Conservation (phyloP, 176 grass and related monocot species). For the Tillandsia fasciculata region DNA sequence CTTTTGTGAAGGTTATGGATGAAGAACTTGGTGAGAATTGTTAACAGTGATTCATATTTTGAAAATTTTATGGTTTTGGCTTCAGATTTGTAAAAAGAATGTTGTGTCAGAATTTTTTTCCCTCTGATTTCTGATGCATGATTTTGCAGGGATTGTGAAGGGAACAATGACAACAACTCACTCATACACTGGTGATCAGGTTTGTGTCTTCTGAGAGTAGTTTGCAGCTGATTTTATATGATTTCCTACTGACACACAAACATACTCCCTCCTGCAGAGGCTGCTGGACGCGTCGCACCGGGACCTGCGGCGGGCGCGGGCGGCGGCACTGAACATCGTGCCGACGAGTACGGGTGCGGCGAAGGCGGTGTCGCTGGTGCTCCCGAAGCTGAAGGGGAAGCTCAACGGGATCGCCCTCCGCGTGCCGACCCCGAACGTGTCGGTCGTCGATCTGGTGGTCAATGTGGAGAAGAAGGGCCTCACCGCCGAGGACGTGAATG, state of each 20-base stretch:
- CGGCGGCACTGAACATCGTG: conserved; percentile 94
- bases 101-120: not conserved
- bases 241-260: not conserved
- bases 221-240: not conserved
- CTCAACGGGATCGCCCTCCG: conserved; percentile 97
- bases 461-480: conserved; percentile 85
- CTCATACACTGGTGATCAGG: conserved; percentile 97
- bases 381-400: conserved; percentile 91
- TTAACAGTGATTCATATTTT: not conserved
- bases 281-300: conserved; percentile 91
- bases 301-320: conserved; percentile 66
- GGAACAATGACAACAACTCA: conserved; percentile 99
- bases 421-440: conserved; percentile 95
- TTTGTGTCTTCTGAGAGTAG: conserved; percentile 12
- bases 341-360: conserved; percentile 88
- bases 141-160: conserved; percentile 65
- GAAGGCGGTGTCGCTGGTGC: conserved; percentile 88
- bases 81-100: too few species aligned
- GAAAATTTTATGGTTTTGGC: too few species aligned
- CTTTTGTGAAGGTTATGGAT: conserved; percentile 92
- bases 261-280: conserved; percentile 26
- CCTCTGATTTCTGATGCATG: not conserved
- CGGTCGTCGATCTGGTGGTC: conserved; percentile 87
- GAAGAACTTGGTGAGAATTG: conserved; percentile 68
- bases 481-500: conserved; percentile 75